Conservation (phyloP, 148 eudicot genomes). For the Rhododendron kiyosumense region DNA sequence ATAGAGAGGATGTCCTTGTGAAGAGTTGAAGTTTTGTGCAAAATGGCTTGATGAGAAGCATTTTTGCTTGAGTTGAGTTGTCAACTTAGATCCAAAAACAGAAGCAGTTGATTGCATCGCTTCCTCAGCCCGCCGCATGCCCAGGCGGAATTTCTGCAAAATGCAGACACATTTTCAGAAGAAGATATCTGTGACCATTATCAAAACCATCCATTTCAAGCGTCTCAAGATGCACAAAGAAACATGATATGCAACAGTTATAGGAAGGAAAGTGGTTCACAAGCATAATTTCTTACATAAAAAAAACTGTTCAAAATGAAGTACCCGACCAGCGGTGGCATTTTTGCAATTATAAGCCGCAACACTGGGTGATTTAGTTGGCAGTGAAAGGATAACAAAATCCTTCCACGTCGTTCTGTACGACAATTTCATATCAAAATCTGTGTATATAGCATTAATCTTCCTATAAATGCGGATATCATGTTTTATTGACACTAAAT, state of each 20-base stretch:
- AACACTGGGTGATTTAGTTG: background rate
- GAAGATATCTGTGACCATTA: background rate
- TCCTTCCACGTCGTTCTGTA: background rate
- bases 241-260: background rate
- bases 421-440: background rate
- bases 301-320: background rate
- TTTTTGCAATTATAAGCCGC: background rate
- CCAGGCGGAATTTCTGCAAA: conserved; percentile 29
- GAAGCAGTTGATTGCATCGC: background rate
- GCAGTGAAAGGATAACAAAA: background rate
- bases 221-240: background rate
- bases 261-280: background rate
- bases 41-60: conserved; percentile 9
- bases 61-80: background rate
- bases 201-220: background rate
- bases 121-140: conserved; percentile 17
- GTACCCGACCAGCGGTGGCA: background rate
- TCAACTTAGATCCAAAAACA: background rate
- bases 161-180: background rate
- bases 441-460: background rate
- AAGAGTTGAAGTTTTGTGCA: background rate
- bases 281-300: background rate
- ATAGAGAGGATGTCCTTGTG: background rate
- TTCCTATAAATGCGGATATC: background rate
- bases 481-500: background rate